Evolutionary conservation across 192 early-diverging fungal species (phyloP), one percentile per base, ranked within the genome.

Genomic region (Coemansia sp.): DNA sequence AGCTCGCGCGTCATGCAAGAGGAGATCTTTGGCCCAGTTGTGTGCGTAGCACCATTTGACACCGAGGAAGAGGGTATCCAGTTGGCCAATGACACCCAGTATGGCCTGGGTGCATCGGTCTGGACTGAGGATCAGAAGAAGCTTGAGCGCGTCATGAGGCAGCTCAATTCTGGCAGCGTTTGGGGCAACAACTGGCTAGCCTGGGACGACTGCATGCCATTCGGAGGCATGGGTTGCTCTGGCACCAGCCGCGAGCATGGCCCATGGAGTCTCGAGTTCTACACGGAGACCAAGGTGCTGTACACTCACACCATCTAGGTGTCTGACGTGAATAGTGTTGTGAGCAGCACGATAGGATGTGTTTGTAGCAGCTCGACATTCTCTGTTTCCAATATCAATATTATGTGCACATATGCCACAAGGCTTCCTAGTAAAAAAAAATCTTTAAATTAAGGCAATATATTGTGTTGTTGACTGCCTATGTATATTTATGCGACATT

Each of bases 1-100:
- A 68, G 40, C 43, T 72, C 75, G 78, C 74, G 68, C 27, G 78
- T 92, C 24, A 82, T 89, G 46, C 76, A 88, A 64, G 92, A 95
- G 62, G 93, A 95, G 79, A 92, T 94, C 49, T 95, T 95, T 83
- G 93, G 93, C n/a, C 94, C 93, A 8, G 95, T 96, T 7, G 88
- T 92, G 9, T 87, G 85, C 53, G 83, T 96, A 5, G 74, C 86
- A 73, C 90, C 92, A 46, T 96, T 96, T 66, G 83, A 86, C 24
- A 86, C 85, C 12, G 86, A 90, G 46, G 93, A 92, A 1, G 93
- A 96, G 64, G 93, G 72, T 5, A 65, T 96, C 20, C 75, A 87
- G 58, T 84, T 83, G 55, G 91, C 92, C 38, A 91, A 95, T 72
- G 78, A 87, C 36, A 92, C 90, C 3, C 69, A 83, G 41, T 96